Evolutionary conservation across 768 basidiomycete species (phyloP).

Genomic region (Lyophyllum shimeji): DNA sequence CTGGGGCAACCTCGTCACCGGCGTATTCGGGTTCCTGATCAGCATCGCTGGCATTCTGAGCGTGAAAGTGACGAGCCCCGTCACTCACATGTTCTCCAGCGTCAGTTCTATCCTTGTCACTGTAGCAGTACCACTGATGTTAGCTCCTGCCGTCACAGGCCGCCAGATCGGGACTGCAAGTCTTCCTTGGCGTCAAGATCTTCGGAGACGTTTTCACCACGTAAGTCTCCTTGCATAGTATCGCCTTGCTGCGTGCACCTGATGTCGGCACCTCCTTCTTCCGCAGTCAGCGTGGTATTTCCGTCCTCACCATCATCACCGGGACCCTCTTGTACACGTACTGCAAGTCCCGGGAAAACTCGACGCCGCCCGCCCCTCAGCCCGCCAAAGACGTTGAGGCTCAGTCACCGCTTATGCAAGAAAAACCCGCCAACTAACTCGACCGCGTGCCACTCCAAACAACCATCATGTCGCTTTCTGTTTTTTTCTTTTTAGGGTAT

Average conservation of each 20-base stretch:
- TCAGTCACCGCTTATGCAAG: conserved; percentile 13
- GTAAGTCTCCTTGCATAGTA: conserved; percentile 34
- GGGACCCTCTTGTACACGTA: conserved; percentile 74
- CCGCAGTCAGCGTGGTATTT: conserved; percentile 54
- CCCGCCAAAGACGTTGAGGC: conserved; percentile 15
- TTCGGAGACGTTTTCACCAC: conserved; percentile 67
- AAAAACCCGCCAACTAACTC: neutral
- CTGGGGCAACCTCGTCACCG: conserved; percentile 40
- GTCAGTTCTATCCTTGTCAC: conserved; percentile 19
- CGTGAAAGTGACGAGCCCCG: conserved; percentile 83
- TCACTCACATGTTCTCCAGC: conserved; percentile 79
- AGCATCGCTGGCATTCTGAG: conserved; percentile 76
- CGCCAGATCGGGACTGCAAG: conserved; percentile 76
- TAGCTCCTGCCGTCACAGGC: conserved; percentile 44
- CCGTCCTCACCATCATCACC: conserved; percentile 58
- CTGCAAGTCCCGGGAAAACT: conserved; percentile 52
- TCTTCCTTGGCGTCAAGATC: conserved; percentile 63
- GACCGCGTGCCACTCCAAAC: neutral
- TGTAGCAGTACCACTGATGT: neutral
- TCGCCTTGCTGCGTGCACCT: neutral
- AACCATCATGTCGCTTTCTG: neutral
- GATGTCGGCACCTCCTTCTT: neutral
- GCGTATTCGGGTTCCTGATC: conserved; percentile 76
- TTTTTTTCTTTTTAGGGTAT: neutral
- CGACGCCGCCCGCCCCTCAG: conserved; percentile 18